Base-by-base conservation (phyloP, 257 asterid genomes). In the Rehmannia glutinosa region DNA sequence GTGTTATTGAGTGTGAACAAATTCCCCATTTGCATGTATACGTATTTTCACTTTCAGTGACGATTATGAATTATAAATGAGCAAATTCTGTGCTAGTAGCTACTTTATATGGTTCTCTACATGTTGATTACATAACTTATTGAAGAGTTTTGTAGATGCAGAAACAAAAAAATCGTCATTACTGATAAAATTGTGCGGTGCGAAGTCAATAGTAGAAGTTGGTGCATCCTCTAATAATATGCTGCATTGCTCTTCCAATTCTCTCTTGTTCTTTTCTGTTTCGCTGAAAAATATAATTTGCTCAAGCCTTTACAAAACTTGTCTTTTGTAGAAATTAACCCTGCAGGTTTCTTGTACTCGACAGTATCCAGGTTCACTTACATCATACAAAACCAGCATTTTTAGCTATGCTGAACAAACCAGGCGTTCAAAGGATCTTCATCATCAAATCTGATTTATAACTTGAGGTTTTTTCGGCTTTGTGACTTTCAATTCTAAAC, bases 371-470 rank as follows among this genome's bases (percentile, higher is more conserved):
- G 47, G 47, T 11, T 41, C 21, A 45, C 20, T n/a, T 45, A 45
- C 11, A 35, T n/a, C 41, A 35, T 35, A 35, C 2, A 35, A 35
- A 35, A 35, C 11, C 41, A 35, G 41, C n/a, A n/a, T n/a, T n/a
- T n/a, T n/a, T n/a, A n/a, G n/a, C n/a, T n/a, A 35, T 35, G 41
- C 41, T 35, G 41, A 9, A 35, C 36, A 30, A 56, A 67, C 71
- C 75, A 71, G 67, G 50, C 81, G 70, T 60, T 56, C 58, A 68
- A 41, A 57, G 21, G 66, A 73, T 64, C 64, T 12, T 38, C 64
- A 68, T 46, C 42, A 73, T 54, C n/a, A 41, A 53, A 66, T 51
- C 77, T 59, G 42, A 28, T 19, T 55, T 25, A 45, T 36, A 6
- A 21, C 53, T 12, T 54, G 21, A 21, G 42, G 38, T 47, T 35